These are phyloP conservation scores for Didymella exigua DNA, from an alignment of 2,329 filamentous ascomycete species.

Conservation along the genomic window DNA sequence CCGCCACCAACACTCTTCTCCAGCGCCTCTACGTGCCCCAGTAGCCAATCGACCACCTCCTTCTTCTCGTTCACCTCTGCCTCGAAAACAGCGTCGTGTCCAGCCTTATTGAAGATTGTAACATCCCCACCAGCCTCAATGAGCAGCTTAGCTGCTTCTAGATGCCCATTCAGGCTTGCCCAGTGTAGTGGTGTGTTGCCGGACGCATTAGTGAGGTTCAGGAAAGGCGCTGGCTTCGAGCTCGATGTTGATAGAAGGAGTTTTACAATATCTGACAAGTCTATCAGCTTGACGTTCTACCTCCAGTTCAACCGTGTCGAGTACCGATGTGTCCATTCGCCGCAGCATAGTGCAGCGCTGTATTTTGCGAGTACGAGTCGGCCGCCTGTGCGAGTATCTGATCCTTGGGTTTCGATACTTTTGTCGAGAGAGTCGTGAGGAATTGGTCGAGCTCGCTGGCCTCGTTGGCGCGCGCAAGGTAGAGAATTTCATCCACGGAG, in stretches of 20 bases:
- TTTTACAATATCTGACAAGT: slow-evolving; percentile 41
- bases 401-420: slow-evolving; percentile 66
- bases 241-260: slow-evolving; percentile 47
- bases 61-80: slow-evolving; percentile 57
- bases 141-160: slow-evolving; percentile 78
- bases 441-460: slow-evolving; percentile 67
- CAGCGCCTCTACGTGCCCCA: slow-evolving; percentile 53
- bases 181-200: slow-evolving; percentile 94
- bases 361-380: slow-evolving; percentile 78
- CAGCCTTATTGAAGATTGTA: slow-evolving; percentile 78
- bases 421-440: slow-evolving; percentile 65
- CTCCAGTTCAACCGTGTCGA: neutral
- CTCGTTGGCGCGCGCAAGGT: slow-evolving; percentile 81
- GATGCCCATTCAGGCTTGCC: slow-evolving; percentile 87
- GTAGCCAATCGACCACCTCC: slow-evolving; percentile 55
- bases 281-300: slow-evolving; percentile 24
- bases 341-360: slow-evolving; percentile 84
- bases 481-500: slow-evolving; percentile 89
- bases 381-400: slow-evolving; percentile 69
- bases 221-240: slow-evolving; percentile 49
- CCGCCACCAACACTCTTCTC: slow-evolving; percentile 48
- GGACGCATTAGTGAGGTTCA: slow-evolving; percentile 75
- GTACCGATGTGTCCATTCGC: slow-evolving; percentile 88
- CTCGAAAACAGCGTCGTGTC: slow-evolving; percentile 67
- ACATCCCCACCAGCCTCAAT: slow-evolving; percentile 78